phyloP scores from a whole-genome alignment of 768 basidiomycete species.

The Termitomyces sp. region DNA sequence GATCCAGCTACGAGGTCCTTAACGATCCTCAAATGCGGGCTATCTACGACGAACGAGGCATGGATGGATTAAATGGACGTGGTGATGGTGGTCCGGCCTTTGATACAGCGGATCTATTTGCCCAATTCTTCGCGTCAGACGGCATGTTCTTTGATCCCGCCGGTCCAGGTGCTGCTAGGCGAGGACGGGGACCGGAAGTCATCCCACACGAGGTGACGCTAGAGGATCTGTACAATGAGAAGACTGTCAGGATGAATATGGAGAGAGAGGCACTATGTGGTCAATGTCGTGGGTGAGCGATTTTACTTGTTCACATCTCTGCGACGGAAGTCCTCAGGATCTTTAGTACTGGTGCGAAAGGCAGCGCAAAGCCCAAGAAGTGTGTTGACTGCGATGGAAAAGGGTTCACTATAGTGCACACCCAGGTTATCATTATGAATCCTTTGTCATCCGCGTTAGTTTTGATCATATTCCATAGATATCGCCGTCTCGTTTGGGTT shows the following conservation, averaged over 20 bases:
- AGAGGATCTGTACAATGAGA: conserved; percentile 92
- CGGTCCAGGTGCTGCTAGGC: conserved; percentile 40
- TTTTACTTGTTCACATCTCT: background rate
- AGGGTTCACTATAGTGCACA: conserved; percentile 63
- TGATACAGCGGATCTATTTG: conserved; percentile 66
- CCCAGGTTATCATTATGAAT: conserved; percentile 32
- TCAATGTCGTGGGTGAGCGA: conserved; percentile 69
- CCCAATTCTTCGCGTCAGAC: conserved; percentile 58
- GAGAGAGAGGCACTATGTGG: conserved; percentile 80
- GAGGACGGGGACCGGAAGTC: conserved; percentile 62
- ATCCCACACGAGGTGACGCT: conserved; percentile 82
- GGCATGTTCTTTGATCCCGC: conserved; percentile 58
- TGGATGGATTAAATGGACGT: conserved; percentile 58
- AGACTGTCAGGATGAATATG: conserved; percentile 82
- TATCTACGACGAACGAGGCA: conserved; percentile 68
- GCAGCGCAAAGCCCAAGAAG: conserved; percentile 76
- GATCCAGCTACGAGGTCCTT: conserved; percentile 72
- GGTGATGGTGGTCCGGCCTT: conserved; percentile 37
- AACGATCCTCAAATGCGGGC: conserved; percentile 63
- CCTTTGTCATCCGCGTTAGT: background rate
- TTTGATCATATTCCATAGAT: conserved; percentile 23
- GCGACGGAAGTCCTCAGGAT: background rate
- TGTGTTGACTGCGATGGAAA: conserved; percentile 82
- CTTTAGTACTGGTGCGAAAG: conserved; percentile 72
- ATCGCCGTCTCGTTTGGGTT: conserved; percentile 40